phyloP scores from a whole-genome alignment of 1,139 yeast genomes.

The Suhomyces maxii region DNA sequence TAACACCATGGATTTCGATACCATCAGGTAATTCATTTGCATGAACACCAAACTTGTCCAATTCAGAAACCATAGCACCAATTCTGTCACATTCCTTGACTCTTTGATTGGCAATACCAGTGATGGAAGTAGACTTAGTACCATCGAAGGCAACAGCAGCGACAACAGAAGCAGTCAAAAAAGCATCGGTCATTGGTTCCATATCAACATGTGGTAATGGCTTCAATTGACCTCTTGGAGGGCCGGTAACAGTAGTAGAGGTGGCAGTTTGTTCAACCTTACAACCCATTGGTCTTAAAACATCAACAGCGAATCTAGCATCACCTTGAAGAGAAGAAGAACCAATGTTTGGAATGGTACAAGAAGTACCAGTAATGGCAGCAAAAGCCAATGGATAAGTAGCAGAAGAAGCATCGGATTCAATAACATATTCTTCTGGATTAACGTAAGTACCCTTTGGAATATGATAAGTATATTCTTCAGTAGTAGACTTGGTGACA shows the following conservation, averaged over 20 bases:
- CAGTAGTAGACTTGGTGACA: slow-evolving; percentile 70
- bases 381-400: slow-evolving; percentile 98
- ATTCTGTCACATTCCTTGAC: slow-evolving; percentile 97
- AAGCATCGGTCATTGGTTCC: slow-evolving; percentile 99
- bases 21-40: slow-evolving; percentile 92
- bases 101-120: slow-evolving; percentile 97
- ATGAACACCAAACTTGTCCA: slow-evolving; percentile 84
- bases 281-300: slow-evolving; percentile 94
- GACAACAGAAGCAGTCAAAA: slow-evolving; percentile 92
- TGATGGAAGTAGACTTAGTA: slow-evolving; percentile 66
- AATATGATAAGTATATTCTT: slow-evolving; percentile 82
- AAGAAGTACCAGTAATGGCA: slow-evolving; percentile 92
- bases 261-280: slow-evolving; percentile 75
- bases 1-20: slow-evolving; percentile 75
- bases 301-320: slow-evolving; percentile 94
- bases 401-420: slow-evolving; percentile 98
- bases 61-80: slow-evolving; percentile 87
- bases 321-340: slow-evolving; percentile 93
- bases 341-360: slow-evolving; percentile 94
- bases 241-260: slow-evolving; percentile 92
- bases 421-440: slow-evolving; percentile 84
- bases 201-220: slow-evolving; percentile 82
- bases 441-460: slow-evolving; percentile 80
- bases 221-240: slow-evolving; percentile 63
- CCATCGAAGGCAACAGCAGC: slow-evolving; percentile 78